phyloP scores from a whole-genome alignment of 2,329 filamentous ascomycete genomes.

The Fusarium tricinctum region DNA sequence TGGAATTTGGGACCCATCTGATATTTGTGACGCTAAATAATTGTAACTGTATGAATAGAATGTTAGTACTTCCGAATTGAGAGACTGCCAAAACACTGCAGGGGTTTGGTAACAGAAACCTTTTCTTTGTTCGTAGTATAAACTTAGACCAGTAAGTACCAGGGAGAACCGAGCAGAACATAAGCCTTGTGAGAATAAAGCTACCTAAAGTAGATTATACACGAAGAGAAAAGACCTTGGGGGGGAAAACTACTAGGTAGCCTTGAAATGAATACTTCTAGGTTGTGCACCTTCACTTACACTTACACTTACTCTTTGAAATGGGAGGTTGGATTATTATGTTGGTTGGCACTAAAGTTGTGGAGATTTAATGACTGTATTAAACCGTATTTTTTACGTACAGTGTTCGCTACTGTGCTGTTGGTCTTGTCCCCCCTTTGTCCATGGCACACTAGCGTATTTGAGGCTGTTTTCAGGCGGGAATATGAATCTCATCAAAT shows the following conservation, averaged over 20 bases:
- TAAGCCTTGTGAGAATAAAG: neutral
- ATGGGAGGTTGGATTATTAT: neutral
- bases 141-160: too few relatives aligned
- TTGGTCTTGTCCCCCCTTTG: conserved; percentile 17
- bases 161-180: neutral
- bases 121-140: neutral
- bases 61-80: too few relatives aligned
- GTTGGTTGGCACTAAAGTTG: neutral
- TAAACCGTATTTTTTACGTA: conserved; percentile 2
- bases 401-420: conserved; percentile 11
- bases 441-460: conserved; percentile 28
- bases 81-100: too few relatives aligned
- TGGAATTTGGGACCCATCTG: neutral
- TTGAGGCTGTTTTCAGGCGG: conserved; percentile 19
- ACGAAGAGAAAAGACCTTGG: neutral
- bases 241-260: too few relatives aligned
- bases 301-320: neutral
- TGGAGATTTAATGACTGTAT: conserved; percentile 10
- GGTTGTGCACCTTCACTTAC: neutral
- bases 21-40: too few relatives aligned
- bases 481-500: conserved; percentile 31
- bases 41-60: too few relatives aligned
- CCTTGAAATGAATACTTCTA: neutral
- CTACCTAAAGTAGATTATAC: neutral
- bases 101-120: neutral